These are phyloP conservation scores for Neurospora sublineolata DNA, from an alignment of 495 filamentous ascomycete species.

Conservation along the genomic window DNA sequence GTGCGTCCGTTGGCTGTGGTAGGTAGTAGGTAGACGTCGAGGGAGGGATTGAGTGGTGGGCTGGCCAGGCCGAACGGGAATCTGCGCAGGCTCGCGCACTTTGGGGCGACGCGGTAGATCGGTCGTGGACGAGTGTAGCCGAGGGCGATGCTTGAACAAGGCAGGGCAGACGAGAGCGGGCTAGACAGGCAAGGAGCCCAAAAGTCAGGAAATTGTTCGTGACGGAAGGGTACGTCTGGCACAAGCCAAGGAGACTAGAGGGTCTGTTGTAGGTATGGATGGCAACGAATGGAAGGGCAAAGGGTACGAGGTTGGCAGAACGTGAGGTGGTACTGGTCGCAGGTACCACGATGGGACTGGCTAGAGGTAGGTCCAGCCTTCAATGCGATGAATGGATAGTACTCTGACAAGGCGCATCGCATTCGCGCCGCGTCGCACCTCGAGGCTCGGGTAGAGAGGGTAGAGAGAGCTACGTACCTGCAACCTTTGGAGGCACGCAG, in stretches of 20 bases:
- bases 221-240: neutral
- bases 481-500: neutral
- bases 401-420: neutral
- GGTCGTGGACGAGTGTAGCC: slow-evolving; percentile 9
- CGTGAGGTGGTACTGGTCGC: neutral
- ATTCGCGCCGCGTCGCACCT: neutral
- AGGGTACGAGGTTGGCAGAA: neutral
- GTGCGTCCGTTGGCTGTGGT: slow-evolving; percentile 15
- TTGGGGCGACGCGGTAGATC: slow-evolving; percentile 9
- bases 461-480: neutral
- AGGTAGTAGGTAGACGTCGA: slow-evolving; percentile 2
- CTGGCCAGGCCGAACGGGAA: slow-evolving; percentile 21
- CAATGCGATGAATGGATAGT: neutral
- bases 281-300: neutral
- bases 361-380: neutral
- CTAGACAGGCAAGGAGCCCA: neutral
- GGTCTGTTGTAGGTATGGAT: neutral
- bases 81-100: slow-evolving; percentile 1
- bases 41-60: slow-evolving; percentile 5
- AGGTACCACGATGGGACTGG: neutral
- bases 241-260: neutral
- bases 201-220: neutral
- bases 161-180: slow-evolving; percentile 3
- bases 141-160: slow-evolving; percentile 7
- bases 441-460: neutral